Evolutionary conservation across 306 rosid genomes (phyloP).

Genomic region (Trichosanthes cucumerina): DNA sequence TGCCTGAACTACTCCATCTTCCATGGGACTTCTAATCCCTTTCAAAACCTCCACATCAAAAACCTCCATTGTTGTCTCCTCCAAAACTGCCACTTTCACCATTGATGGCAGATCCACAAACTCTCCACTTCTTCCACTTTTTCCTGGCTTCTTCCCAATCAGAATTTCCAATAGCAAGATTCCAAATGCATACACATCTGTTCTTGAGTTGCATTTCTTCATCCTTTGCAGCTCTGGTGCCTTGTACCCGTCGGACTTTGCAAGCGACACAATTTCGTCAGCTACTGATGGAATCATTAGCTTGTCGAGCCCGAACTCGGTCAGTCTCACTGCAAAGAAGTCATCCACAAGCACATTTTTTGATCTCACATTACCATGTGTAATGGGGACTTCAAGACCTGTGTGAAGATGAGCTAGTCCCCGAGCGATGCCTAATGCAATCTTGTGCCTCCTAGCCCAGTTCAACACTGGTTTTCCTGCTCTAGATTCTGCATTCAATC

Average conservation of each 20-base stretch:
- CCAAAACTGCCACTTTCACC: slow-evolving; percentile 90
- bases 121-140: slow-evolving; percentile 53
- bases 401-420: slow-evolving; percentile 89
- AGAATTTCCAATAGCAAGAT: slow-evolving; percentile 68
- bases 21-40: slow-evolving; percentile 93
- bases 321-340: slow-evolving; percentile 64
- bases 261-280: slow-evolving; percentile 74
- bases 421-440: slow-evolving; percentile 76
- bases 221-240: slow-evolving; percentile 91
- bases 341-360: slow-evolving; percentile 86
- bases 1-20: slow-evolving; percentile 86
- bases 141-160: slow-evolving; percentile 89
- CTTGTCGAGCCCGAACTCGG: slow-evolving; percentile 79
- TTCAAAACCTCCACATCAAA: slow-evolving; percentile 77
- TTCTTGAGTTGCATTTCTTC: slow-evolving; percentile 89
- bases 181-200: slow-evolving; percentile 86
- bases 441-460: slow-evolving; percentile 95
- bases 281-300: slow-evolving; percentile 75
- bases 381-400: slow-evolving; percentile 71
- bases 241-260: slow-evolving; percentile 75
- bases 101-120: slow-evolving; percentile 78
- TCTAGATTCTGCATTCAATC: slow-evolving; percentile 50
- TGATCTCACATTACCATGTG: slow-evolving; percentile 80
- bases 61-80: slow-evolving; percentile 94
- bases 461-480: slow-evolving; percentile 81